Percentiles rank a stretch among this genome's conserved stretches.
These are phyloP conservation scores for Elsinoe fawcettii DNA, from an alignment of 2,329 filamentous ascomycete species.

Conservation along the genomic window DNA sequence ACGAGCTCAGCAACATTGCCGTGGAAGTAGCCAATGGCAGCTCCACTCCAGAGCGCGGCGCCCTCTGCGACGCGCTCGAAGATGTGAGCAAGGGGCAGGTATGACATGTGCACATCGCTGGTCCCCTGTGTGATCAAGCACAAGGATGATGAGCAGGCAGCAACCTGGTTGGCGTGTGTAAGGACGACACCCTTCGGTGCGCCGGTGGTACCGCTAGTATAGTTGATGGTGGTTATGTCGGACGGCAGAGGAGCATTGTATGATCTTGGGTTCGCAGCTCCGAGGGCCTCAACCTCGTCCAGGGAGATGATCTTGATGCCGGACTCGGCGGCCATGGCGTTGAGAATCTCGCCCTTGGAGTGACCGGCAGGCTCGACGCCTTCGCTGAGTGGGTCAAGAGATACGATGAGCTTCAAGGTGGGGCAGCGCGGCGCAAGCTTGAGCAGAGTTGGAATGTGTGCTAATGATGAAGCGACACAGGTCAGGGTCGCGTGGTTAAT, in stretches of 20 bases:
- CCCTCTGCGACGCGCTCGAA: conserved; percentile 15
- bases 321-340: background rate
- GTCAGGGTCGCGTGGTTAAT: conserved; percentile 17
- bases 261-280: conserved; percentile 15
- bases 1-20: conserved; percentile 15
- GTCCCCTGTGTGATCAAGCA: conserved; percentile 30
- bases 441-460: conserved; percentile 17
- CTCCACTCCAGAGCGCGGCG: conserved; percentile 14
- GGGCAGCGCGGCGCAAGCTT: conserved; percentile 16
- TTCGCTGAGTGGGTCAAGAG: conserved; percentile 14
- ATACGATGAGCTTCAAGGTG: conserved; percentile 16
- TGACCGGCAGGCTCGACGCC: conserved; percentile 7
- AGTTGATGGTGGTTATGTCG: conserved; percentile 31
- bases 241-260: conserved; percentile 16
- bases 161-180: conserved; percentile 72
- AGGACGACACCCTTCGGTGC: conserved; percentile 76
- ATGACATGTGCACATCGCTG: conserved; percentile 37
- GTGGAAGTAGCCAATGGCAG: conserved; percentile 18
- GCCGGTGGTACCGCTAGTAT: conserved; percentile 79
- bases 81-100: conserved; percentile 18
- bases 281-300: conserved; percentile 16
- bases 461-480: conserved; percentile 14
- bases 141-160: conserved; percentile 39
- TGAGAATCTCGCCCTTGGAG: conserved; percentile 42
- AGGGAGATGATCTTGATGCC: conserved; percentile 16